Base-by-base conservation (phyloP, 345 rosid genomes). In the Acer negundo region DNA sequence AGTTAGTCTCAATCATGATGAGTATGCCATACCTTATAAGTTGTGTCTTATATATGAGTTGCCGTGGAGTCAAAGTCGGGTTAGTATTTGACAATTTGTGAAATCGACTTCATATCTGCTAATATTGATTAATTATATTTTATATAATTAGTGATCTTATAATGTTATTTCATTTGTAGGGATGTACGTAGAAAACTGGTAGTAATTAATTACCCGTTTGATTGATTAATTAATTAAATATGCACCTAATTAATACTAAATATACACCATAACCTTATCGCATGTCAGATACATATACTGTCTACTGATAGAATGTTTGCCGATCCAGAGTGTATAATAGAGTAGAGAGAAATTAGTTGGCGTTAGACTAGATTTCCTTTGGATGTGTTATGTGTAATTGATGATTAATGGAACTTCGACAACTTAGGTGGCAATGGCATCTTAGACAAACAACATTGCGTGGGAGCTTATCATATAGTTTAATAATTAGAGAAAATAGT, bases 1-100 rank as follows among this genome's bases (percentile, higher is more conserved):
- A 20, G 31, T 19, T 51, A 8, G 78, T 75, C 78, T 2, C 15
- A 51, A 66, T 75, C 78, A 4, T 35, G 71, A 63, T 63, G 70
- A 31, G 17, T 53, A 65, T 20, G 16, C 56, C 20, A n/a, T 75
- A 66, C 53, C 78, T 49, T 66, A 24, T 46, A 40, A 28, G 61
- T 46, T 19, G 19, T n/a, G 31, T 75, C 70, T 17, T 47, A 35
- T 49, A 9, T 0, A 51, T 49, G 28, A 20, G 35, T 7, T 3
- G 77, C 77, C 63, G 70, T 35, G 53, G 71, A 75, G 49, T 75
- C 71, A 35, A 40, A 75, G 20, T 75, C 64, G n/a, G 78, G 64
- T 35, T 31, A 65, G 62, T 28, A 75, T 75, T 28, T 28, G 31
- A 28, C 31, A 28, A 28, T 28, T 42, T 9, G 5, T 66, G 28